These are phyloP conservation scores for Lactarius psammicola DNA, from an alignment of 768 basidiomycete species.

Conservation along the genomic window DNA sequence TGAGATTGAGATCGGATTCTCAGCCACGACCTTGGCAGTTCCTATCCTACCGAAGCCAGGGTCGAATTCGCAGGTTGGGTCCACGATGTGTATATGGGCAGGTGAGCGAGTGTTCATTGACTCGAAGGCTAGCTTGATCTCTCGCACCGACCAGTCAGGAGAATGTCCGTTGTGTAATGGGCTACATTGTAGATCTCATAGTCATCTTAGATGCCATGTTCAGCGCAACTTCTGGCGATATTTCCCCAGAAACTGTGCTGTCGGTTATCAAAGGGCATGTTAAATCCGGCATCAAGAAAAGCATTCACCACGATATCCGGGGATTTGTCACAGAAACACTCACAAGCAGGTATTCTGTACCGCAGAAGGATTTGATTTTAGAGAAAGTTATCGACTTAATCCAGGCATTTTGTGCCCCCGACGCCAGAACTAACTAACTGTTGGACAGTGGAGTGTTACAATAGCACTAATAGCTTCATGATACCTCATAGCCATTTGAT, in stretches of 20 bases:
- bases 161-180: constrained; percentile 11
- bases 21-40: neutral
- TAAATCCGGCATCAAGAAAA: neutral
- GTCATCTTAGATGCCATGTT: constrained; percentile 1
- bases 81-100: too few species aligned
- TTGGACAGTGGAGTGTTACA: too few species aligned
- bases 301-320: neutral
- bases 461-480: too few species aligned
- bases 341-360: neutral
- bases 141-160: neutral
- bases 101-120: neutral
- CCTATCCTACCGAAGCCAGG: neutral
- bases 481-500: too few species aligned
- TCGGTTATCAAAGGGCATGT: neutral
- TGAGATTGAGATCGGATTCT: neutral
- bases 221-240: neutral
- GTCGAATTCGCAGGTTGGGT: neutral
- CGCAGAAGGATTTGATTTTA: constrained; percentile 5
- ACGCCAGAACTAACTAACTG: too few species aligned
- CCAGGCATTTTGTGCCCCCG: neutral
- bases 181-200: constrained; percentile 12
- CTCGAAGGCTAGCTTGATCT: neutral
- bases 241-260: neutral
- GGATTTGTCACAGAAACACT: neutral
- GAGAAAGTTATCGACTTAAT: constrained; percentile 18